Evolutionary conservation across 495 filamentous ascomycete species (phyloP), one percentile per base, ranked within the genome.

Genomic region (Viridothelium virens): DNA sequence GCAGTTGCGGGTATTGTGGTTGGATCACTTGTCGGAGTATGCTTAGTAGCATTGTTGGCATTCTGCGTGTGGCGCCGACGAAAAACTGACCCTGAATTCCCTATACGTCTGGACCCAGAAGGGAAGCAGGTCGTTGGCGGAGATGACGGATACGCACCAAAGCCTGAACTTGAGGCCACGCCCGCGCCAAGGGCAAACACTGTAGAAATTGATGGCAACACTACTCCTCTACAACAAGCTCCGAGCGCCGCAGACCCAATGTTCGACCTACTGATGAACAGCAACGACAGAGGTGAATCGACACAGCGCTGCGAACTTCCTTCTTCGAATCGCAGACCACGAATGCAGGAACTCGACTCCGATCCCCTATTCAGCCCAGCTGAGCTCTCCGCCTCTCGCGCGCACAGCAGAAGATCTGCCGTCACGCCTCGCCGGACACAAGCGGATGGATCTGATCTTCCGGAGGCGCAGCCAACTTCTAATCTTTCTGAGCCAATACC

Each of bases 181-280:
- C 9, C 10, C 14, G 25, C 5, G 5, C 0, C 9, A 11, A 53
- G 25, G 48, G 16, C 25, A 25, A 25, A 53, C n/a, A 5, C 7
- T 18, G 10, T 18, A 53, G 48, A 5, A 14, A 16, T 18, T 53
- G n/a, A 53, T 11, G 10, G 5, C 16, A 18, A 5, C 16, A 12
- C 1, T 18, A 18, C 25, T 14, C n/a, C 16, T 5, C 7, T 5
- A 18, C 5, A 18, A 53, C 10, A 53, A 53, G 48, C 7, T 18
- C 16, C 48, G 25, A 53, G 48, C n/a, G 25, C 48, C 14, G 48
- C 48, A 53, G 48, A 53, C n/a, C 48, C 48, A 18, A 53, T 53
- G 48, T 53, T 53, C 16, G 48, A 53, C 48, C 25, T 53, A 18
- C n/a, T 53, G n/a, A 18, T 53, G 48, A 53, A 53, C 48, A 53